These are phyloP conservation scores for Trichoderma pleuroti DNA, from an alignment of 2,329 filamentous ascomycete species.

Conservation along the genomic window DNA sequence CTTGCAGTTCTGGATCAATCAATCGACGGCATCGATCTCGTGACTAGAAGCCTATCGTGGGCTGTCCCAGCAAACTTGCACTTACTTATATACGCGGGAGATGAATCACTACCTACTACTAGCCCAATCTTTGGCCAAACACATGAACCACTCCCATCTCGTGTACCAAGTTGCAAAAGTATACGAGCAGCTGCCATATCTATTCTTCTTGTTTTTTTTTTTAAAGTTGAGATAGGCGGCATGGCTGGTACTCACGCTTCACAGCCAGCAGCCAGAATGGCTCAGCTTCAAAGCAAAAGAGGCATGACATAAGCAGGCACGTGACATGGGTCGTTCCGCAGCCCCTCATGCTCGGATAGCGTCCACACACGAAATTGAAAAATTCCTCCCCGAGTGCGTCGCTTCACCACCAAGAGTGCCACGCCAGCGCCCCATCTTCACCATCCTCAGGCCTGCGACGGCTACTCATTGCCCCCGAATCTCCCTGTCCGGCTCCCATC, in stretches of 20 bases:
- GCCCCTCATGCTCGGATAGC: slow-evolving; percentile 43
- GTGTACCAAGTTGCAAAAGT: not conserved
- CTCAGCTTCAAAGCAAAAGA: slow-evolving; percentile 18
- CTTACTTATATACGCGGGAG: not conserved
- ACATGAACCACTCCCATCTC: not conserved
- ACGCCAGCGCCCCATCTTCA: slow-evolving; percentile 36
- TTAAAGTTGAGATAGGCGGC: not conserved
- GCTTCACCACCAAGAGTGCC: slow-evolving; percentile 40
- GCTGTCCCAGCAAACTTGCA: not conserved
- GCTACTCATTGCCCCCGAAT: slow-evolving; percentile 36
- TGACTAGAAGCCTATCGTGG: not conserved
- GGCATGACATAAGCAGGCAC: slow-evolving; percentile 26
- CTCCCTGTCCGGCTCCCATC: slow-evolving; percentile 36
- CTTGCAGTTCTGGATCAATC: not conserved
- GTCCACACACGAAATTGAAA: slow-evolving; percentile 47
- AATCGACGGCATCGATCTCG: not conserved
- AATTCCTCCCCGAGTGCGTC: slow-evolving; percentile 35
- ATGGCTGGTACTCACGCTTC: not conserved
- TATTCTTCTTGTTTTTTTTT: not conserved
- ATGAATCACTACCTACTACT: not conserved
- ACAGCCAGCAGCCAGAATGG: not conserved
- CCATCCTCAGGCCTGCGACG: slow-evolving; percentile 38
- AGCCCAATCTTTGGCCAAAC: not conserved
- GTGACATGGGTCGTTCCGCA: slow-evolving; percentile 32
- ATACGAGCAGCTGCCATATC: not conserved